Percentiles rank a stretch among this genome's conserved stretches.
phyloP scores from a whole-genome alignment of 2,329 filamentous ascomycete species.

The Hymenoscyphus repandus region DNA sequence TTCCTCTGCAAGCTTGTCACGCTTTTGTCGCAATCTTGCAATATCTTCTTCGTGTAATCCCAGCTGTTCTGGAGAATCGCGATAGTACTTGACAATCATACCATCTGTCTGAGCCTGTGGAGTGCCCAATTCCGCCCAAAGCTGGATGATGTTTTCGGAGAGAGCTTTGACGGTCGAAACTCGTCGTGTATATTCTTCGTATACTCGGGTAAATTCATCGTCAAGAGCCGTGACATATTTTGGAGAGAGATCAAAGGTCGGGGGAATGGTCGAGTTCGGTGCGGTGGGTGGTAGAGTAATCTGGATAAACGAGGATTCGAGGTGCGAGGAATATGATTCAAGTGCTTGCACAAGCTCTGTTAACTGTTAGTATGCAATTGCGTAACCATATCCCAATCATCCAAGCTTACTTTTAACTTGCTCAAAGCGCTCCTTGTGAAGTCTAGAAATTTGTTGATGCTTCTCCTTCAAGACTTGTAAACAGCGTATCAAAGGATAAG shows the following conservation, averaged over 20 bases:
- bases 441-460: constrained; percentile 69
- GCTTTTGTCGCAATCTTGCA: constrained; percentile 62
- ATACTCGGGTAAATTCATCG: constrained; percentile 86
- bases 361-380: constrained; percentile 13
- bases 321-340: constrained; percentile 92
- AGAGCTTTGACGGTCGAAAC: constrained; percentile 68
- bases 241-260: constrained; percentile 87
- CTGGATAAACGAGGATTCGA: constrained; percentile 82
- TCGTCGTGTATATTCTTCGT: constrained; percentile 90
- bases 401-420: constrained; percentile 78
- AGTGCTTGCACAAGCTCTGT: constrained; percentile 87
- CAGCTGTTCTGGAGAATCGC: constrained; percentile 87
- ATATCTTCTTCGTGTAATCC: constrained; percentile 88
- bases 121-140: constrained; percentile 94
- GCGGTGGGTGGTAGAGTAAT: constrained; percentile 80
- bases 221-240: constrained; percentile 84
- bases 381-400: background rate
- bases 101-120: constrained; percentile 89
- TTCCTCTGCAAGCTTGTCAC: constrained; percentile 81
- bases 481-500: constrained; percentile 77
- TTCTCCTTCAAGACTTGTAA: constrained; percentile 80
- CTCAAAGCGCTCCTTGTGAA: constrained; percentile 88
- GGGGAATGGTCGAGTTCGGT: constrained; percentile 68
- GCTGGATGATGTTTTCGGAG: constrained; percentile 80
- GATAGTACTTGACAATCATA: constrained; percentile 81